Conservation (phyloP, 228 moss, liverwort and hornwort genomes). For the Sphagnum magellanicum region DNA sequence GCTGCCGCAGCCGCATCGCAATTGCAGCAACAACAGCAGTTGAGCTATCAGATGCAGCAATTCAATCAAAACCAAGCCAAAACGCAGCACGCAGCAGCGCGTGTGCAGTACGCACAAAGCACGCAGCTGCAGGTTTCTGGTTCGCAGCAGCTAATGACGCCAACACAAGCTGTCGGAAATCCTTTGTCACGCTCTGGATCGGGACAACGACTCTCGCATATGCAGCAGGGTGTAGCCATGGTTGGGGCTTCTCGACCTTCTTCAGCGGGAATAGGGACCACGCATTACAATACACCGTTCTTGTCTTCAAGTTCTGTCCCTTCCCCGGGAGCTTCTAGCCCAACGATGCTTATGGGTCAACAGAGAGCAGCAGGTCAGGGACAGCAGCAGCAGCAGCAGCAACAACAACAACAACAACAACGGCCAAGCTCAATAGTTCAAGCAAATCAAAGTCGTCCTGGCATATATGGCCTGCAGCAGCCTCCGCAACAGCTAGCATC, state of each 20-base stretch:
- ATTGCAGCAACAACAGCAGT: constrained; percentile 16
- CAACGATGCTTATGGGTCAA: constrained; percentile 50
- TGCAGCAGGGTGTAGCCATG: constrained; percentile 25
- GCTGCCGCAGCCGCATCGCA: constrained; percentile 11
- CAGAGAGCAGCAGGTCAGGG: constrained; percentile 53
- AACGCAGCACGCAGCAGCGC: constrained; percentile 21
- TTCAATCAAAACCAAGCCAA: constrained; percentile 21
- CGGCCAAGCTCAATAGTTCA: constrained; percentile 21
- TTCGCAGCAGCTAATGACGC: constrained; percentile 2
- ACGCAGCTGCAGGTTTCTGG: constrained; percentile 8
- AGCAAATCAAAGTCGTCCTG: constrained; percentile 26
- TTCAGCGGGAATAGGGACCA: constrained; percentile 22
- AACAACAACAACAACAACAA: constrained; percentile 39
- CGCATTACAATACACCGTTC: constrained; percentile 63
- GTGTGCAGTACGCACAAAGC: constrained; percentile 26
- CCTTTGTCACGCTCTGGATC: constrained; percentile 40
- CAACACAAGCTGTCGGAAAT: constrained; percentile 18
- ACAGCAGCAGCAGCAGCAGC: constrained; percentile 58
- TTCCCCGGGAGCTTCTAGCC: constrained; percentile 33
- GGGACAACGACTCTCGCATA: constrained; percentile 45
- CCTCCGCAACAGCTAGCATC: constrained; percentile 49
- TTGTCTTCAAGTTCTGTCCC: constrained; percentile 29
- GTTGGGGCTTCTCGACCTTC: constrained; percentile 46
- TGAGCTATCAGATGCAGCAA: constrained; percentile 17
- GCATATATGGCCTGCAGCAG: constrained; percentile 23